Conservation (phyloP, 768 basidiomycete genomes). For the Pleurotus cornucopiae region DNA sequence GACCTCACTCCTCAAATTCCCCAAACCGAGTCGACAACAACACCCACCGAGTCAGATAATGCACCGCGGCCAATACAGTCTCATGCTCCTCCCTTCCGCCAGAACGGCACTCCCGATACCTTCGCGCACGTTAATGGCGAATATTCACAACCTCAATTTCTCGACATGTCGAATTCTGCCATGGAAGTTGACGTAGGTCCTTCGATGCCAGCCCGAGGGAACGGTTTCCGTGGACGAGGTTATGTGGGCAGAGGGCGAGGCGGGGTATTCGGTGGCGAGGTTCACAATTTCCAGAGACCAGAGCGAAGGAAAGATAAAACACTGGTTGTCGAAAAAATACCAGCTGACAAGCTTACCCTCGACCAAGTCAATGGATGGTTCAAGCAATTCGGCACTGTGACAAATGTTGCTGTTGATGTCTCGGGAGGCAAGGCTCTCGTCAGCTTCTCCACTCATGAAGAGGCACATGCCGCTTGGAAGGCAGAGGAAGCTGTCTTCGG, state of each 20-base stretch:
- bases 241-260: conserved; percentile 38
- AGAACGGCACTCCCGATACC: neutral
- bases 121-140: conserved; percentile 16
- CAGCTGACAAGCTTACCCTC: conserved; percentile 73
- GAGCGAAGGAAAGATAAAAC: conserved; percentile 72
- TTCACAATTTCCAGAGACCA: conserved; percentile 55
- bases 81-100: conserved; percentile 6
- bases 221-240: conserved; percentile 23
- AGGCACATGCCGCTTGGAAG: conserved; percentile 89
- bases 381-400: conserved; percentile 87
- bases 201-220: conserved; percentile 21
- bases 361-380: conserved; percentile 85
- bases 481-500: conserved; percentile 92
- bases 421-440: conserved; percentile 75
- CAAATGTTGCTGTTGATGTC: conserved; percentile 86
- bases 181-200: conserved; percentile 27
- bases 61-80: conserved; percentile 23
- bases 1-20: conserved; percentile 64
- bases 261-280: conserved; percentile 63
- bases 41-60: conserved; percentile 17
- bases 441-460: conserved; percentile 77
- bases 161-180: conserved; percentile 18
- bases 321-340: conserved; percentile 93
- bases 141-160: conserved; percentile 18
- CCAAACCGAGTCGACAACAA: conserved; percentile 15